Percentiles rank a stretch among this genome's conserved stretches.
Conservation (phyloP, 1,139 yeast genomes). For the Geotrichum citri-aurantii region DNA sequence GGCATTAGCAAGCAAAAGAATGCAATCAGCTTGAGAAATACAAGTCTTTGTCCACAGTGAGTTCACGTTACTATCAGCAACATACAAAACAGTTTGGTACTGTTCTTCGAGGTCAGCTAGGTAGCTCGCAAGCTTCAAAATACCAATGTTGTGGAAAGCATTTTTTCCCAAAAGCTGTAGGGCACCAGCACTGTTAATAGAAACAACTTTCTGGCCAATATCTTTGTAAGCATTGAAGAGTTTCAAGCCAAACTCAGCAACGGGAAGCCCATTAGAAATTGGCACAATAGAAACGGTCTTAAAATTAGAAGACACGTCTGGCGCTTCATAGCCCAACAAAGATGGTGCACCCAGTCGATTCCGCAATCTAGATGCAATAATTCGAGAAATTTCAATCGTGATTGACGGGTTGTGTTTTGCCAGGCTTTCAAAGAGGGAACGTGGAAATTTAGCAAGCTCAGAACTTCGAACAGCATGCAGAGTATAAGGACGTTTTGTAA, state of each 20-base stretch:
- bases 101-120: slow-evolving; percentile 88
- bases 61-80: slow-evolving; percentile 77
- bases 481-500: slow-evolving; percentile 64
- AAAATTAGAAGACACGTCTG: slow-evolving; percentile 43
- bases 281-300: slow-evolving; percentile 85
- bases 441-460: slow-evolving; percentile 87
- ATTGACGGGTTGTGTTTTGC: slow-evolving; percentile 83
- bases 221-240: slow-evolving; percentile 63
- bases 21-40: slow-evolving; percentile 91
- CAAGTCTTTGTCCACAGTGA: slow-evolving; percentile 92
- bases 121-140: slow-evolving; percentile 79
- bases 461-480: slow-evolving; percentile 89
- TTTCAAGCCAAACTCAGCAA: slow-evolving; percentile 72
- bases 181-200: slow-evolving; percentile 77
- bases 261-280: slow-evolving; percentile 71
- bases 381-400: slow-evolving; percentile 82
- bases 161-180: slow-evolving; percentile 79
- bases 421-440: slow-evolving; percentile 77
- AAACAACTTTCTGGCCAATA: slow-evolving; percentile 68
- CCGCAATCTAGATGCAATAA: slow-evolving; percentile 69
- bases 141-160: slow-evolving; percentile 86
- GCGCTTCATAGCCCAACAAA: slow-evolving; percentile 10
- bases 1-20: slow-evolving; percentile 44
- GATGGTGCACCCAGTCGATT: slow-evolving; percentile 24
- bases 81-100: slow-evolving; percentile 78